Evolutionary conservation across 1,139 yeast genomes (phyloP), one percentile per base, ranked within the genome.

Genomic region (Lodderomyces oxycetoniae): DNA sequence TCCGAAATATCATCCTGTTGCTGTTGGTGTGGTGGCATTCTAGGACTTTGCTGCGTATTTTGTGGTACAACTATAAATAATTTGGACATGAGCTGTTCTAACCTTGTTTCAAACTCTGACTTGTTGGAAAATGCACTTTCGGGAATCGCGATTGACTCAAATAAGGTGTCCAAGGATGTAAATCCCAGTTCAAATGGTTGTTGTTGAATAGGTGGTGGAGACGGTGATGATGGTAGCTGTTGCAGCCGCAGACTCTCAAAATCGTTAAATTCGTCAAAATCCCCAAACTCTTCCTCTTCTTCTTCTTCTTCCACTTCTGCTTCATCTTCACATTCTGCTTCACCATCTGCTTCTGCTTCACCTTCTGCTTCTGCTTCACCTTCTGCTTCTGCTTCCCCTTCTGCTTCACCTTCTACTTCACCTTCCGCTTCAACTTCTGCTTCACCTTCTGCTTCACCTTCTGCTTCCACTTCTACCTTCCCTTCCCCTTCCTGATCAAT

Each of bases 61-160:
- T n/a, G 5, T 15, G 21, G 12, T 9, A 13, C 19, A 21, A 31
- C 9, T 4, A 26, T 17, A 36, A 62, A 52, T 3, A 61, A 37
- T 4, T 44, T 31, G 15, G 52, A 51, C 40, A 64, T 41, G 7
- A 57, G 30, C 9, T 34, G 26, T 6, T 47, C 46, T 4, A 63
- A 36, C 20, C 43, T 46, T 4, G 20, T 10, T 12, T 34, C 26
- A 21, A 40, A 28, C 21, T 26, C 6, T 23, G 17, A 4, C 3
- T 20, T 20, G 14, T 36, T 22, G 4, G 11, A 5, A n/a, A 36
- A 31, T 13, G 25, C 16, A 10, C 29, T 26, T 2, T 28, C 35
- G 4, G 32, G 32, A 23, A 33, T 17, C n/a, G 28, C 28, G 10
- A 34, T 49, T 46, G 7, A 8, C 7, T 24, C 22, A 19, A 19